Evolutionary conservation across 2,329 filamentous ascomycete species (phyloP).

Genomic region (Paradendryphiella salina): DNA sequence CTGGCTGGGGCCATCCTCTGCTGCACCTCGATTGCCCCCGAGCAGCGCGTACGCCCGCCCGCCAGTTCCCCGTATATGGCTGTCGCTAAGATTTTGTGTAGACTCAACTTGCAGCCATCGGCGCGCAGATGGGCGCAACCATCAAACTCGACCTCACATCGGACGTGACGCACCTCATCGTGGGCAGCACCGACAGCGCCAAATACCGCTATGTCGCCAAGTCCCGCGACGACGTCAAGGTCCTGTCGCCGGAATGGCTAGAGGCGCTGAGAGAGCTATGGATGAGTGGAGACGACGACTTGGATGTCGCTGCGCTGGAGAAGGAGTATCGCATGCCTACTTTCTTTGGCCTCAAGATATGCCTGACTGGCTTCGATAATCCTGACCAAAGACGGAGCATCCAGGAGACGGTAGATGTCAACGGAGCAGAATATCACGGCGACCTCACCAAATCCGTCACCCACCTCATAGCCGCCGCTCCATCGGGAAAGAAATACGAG

Average conservation of each 20-base stretch:
- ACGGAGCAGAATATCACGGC: slow-evolving; percentile 83
- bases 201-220: slow-evolving; percentile 97
- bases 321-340: slow-evolving; percentile 64
- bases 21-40: slow-evolving; percentile 81
- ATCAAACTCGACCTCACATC: slow-evolving; percentile 93
- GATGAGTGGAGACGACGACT: slow-evolving; percentile 75
- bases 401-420: slow-evolving; percentile 64
- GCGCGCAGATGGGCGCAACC: slow-evolving; percentile 78
- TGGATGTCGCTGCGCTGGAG: slow-evolving; percentile 73
- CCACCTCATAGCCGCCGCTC: slow-evolving; percentile 78
- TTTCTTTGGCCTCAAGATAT: slow-evolving; percentile 66
- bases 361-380: slow-evolving; percentile 71
- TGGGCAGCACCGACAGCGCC: slow-evolving; percentile 83
- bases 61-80: background rate
- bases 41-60: slow-evolving; percentile 66
- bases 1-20: slow-evolving; percentile 72
- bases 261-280: slow-evolving; percentile 77
- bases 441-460: slow-evolving; percentile 86
- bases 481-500: slow-evolving; percentile 86
- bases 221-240: slow-evolving; percentile 81
- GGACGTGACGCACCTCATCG: slow-evolving; percentile 91
- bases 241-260: slow-evolving; percentile 82
- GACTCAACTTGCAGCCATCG: slow-evolving; percentile 64
- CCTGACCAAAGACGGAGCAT: slow-evolving; percentile 69
- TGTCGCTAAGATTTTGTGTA: slow-evolving; percentile 27